Conservation (phyloP, 352 stramenopile genomes). For the Aphanomyces astaci region DNA sequence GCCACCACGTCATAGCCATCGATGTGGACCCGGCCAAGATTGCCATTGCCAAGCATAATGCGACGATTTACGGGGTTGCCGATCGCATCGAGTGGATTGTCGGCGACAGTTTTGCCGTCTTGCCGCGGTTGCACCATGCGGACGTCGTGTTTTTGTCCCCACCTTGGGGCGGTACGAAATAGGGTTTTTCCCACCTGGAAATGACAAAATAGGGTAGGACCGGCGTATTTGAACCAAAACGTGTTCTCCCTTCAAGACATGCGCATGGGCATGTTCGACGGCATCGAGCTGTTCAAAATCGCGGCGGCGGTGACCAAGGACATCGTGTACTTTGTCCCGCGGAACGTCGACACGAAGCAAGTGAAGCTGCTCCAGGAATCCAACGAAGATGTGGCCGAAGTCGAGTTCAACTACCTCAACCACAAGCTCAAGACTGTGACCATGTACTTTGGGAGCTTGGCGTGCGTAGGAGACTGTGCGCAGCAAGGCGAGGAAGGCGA, state of each 20-base stretch:
- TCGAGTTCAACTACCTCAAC: constrained; percentile 75
- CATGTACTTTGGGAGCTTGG: constrained; percentile 70
- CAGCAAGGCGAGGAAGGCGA: background rate
- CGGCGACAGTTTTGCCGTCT: constrained; percentile 74
- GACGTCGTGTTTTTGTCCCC: constrained; percentile 89
- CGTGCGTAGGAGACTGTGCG: background rate
- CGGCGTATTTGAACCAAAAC: constrained; percentile 56
- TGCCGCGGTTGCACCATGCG: constrained; percentile 52
- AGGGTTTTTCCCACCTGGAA: background rate
- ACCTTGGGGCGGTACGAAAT: constrained; percentile 70
- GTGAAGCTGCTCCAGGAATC: constrained; percentile 36
- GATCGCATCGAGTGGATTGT: constrained; percentile 89
- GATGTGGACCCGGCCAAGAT: constrained; percentile 86
- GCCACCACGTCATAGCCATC: constrained; percentile 87
- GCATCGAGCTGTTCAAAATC: constrained; percentile 52
- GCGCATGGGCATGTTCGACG: constrained; percentile 48
- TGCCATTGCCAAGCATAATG: constrained; percentile 87
- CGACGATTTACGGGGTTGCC: constrained; percentile 82
- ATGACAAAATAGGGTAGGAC: constrained; percentile 23
- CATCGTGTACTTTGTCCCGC: constrained; percentile 77
- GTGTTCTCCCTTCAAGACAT: constrained; percentile 58
- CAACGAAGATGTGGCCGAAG: constrained; percentile 43
- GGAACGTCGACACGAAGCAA: constrained; percentile 45
- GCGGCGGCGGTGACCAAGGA: constrained; percentile 54
- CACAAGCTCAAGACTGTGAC: constrained; percentile 73